A percentile compares a stretch with the other conserved stretches of the same genome.
Conservation (phyloP, 139 green algal genomes). For the Picochlorum costavermella region DNA sequence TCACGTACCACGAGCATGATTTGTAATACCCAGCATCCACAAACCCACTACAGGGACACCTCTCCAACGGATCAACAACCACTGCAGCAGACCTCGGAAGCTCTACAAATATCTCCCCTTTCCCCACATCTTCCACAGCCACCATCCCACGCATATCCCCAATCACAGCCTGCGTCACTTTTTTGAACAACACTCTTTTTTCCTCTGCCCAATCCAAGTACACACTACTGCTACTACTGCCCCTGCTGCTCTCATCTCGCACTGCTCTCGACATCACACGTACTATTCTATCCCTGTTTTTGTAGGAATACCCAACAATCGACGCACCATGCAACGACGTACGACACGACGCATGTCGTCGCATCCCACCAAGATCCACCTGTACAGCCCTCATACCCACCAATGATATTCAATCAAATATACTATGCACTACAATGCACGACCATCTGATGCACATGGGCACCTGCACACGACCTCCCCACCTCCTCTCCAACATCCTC, state of each 20-base stretch:
- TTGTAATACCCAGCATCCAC: conserved; percentile 40
- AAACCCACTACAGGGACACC: conserved; percentile 36
- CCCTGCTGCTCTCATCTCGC: neutral
- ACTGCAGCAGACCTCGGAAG: conserved; percentile 46
- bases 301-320: no score
- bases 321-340: no score
- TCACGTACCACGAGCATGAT: conserved; percentile 47
- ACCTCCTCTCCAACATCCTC: no score
- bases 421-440: no score
- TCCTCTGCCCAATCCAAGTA: conserved; percentile 6
- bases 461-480: no score
- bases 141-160: conserved; percentile 17
- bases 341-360: no score
- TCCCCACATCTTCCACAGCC: conserved; percentile 31
- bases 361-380: no score
- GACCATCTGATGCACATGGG: no score
- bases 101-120: conserved; percentile 50
- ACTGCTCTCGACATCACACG: no score
- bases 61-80: conserved; percentile 50
- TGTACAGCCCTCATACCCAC: no score
- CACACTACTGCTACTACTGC: neutral
- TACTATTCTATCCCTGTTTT: no score
- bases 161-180: conserved; percentile 23
- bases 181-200: conserved; percentile 17
- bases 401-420: no score